phyloP scores from a whole-genome alignment of 2,329 filamentous ascomycete genomes.

The Diaporthe helianthi region DNA sequence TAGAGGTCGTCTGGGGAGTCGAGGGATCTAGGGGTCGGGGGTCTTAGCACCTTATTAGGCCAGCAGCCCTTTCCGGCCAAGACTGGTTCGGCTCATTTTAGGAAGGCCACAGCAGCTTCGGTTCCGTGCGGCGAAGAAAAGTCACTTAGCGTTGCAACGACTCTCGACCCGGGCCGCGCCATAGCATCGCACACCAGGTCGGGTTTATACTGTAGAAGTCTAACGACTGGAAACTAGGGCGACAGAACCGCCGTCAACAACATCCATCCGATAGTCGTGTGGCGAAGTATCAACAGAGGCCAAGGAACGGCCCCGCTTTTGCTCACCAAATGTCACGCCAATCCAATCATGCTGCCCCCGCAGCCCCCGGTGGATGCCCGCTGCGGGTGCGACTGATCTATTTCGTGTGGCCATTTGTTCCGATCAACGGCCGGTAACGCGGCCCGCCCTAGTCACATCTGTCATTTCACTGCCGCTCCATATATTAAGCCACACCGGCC shows the following conservation, averaged over 20 bases:
- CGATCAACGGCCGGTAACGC: constrained; percentile 8
- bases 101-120: background rate
- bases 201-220: no score
- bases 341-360: constrained; percentile 1
- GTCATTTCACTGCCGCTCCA: background rate
- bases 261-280: background rate
- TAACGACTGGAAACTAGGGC: background rate
- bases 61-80: background rate
- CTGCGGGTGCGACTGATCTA: background rate
- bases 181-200: background rate
- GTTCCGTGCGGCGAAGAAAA: background rate
- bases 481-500: background rate
- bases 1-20: no score
- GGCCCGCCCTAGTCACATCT: background rate
- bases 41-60: background rate
- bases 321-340: background rate
- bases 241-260: background rate
- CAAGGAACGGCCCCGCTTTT: background rate
- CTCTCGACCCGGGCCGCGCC: background rate
- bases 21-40: background rate
- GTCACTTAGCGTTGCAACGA: no score
- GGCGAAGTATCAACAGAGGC: background rate
- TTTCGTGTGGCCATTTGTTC: background rate
- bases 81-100: background rate
- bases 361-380: background rate